These are phyloP conservation scores for Cyclotella cryptica DNA, from an alignment of 108 stramenopile genomes.

Conservation along the genomic window DNA sequence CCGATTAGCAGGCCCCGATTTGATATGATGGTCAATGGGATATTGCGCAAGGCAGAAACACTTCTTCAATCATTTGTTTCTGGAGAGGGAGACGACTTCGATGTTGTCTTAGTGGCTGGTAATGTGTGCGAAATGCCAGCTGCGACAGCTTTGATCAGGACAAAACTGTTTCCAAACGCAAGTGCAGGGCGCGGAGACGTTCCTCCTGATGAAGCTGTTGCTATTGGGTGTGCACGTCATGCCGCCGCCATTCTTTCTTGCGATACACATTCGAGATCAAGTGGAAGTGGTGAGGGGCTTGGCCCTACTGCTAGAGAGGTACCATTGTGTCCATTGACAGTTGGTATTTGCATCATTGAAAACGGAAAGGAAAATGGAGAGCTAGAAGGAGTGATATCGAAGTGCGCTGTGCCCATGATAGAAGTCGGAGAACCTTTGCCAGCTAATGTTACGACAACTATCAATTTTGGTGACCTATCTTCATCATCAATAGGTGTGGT, in stretches of 20 bases:
- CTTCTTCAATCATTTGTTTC: slow-evolving; percentile 37
- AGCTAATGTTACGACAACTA: slow-evolving; percentile 36
- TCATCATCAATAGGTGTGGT: slow-evolving; percentile 40
- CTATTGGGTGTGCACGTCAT: slow-evolving; percentile 80
- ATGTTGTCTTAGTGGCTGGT: slow-evolving; percentile 70
- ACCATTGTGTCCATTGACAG: slow-evolving; percentile 39
- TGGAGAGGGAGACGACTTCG: slow-evolving; percentile 42
- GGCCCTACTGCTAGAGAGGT: slow-evolving; percentile 42
- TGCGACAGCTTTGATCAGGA: slow-evolving; percentile 55
- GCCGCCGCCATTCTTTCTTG: slow-evolving; percentile 60
- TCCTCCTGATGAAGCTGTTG: slow-evolving; percentile 74
- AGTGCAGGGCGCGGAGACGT: slow-evolving; percentile 55
- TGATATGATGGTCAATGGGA: slow-evolving; percentile 67
- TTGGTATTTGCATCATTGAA: slow-evolving; percentile 49
- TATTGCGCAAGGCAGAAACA: slow-evolving; percentile 63
- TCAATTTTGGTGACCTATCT: slow-evolving; percentile 27
- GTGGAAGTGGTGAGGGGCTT: slow-evolving; percentile 27
- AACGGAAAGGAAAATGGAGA: slow-evolving; percentile 35
- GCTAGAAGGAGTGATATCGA: slow-evolving; percentile 29
- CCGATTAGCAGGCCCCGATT: slow-evolving; percentile 72
- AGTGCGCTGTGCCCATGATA: slow-evolving; percentile 41
- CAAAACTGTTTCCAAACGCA: slow-evolving; percentile 60
- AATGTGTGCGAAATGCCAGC: slow-evolving; percentile 64
- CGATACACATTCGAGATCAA: slow-evolving; percentile 47
- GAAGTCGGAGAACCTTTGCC: slow-evolving; percentile 52